Evolutionary conservation across 2,329 filamentous ascomycete species (phyloP).

Genomic region (Sarocladium kiliense): DNA sequence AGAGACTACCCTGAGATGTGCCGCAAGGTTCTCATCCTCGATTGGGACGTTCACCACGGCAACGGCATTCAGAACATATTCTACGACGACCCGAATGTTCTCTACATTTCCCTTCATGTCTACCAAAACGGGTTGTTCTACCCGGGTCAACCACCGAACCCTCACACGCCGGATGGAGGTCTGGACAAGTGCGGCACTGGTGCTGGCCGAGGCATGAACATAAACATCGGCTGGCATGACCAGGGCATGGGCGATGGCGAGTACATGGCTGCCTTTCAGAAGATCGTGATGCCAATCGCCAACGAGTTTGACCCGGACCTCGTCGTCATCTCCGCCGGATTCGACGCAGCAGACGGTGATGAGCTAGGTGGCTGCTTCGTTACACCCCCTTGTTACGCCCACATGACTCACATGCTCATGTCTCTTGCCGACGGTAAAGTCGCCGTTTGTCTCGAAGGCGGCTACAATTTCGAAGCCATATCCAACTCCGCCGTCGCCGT

Average conservation of each 20-base stretch:
- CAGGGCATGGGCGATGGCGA: constrained; percentile 92
- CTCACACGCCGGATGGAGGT: constrained; percentile 54
- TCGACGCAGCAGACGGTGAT: constrained; percentile 92
- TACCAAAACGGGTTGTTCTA: constrained; percentile 83
- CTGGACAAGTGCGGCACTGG: constrained; percentile 54
- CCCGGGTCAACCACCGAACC: constrained; percentile 58
- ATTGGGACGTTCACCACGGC: constrained; percentile 80
- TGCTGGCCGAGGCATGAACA: constrained; percentile 53
- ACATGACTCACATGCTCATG: constrained; percentile 99
- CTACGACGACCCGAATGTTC: constrained; percentile 87
- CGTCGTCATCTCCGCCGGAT: constrained; percentile 92
- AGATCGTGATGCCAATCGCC: constrained; percentile 93
- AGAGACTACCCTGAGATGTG: constrained; percentile 72
- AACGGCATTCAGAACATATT: constrained; percentile 97
- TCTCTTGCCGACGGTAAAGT: constrained; percentile 84
- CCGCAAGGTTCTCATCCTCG: constrained; percentile 85
- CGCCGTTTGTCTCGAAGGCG: constrained; percentile 89
- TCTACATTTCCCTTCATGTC: constrained; percentile 94
- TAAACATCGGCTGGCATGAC: constrained; percentile 63
- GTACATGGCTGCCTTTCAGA: constrained; percentile 93
- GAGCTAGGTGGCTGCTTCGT: constrained; percentile 91
- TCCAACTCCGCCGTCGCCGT: constrained; percentile 90
- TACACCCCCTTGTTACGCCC: constrained; percentile 83
- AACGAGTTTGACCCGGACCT: constrained; percentile 90
- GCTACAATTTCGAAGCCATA: constrained; percentile 91